A percentile compares a stretch with the other conserved stretches of the same genome.
phyloP scores from a whole-genome alignment of 2,329 filamentous ascomycete species.

The Ophiostoma ips region DNA sequence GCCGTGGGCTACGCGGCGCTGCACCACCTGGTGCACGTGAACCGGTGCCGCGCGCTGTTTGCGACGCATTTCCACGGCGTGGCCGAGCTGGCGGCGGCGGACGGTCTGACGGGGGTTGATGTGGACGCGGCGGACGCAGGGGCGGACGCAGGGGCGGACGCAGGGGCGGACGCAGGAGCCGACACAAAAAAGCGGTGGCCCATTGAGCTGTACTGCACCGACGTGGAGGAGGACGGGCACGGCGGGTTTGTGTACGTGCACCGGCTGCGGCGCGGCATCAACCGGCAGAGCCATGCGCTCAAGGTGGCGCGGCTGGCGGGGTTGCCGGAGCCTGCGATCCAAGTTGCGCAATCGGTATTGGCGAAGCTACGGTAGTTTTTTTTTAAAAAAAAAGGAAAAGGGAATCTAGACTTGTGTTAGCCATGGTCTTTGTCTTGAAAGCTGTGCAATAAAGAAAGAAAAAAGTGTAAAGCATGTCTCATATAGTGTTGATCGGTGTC shows the following conservation, averaged over 20 bases:
- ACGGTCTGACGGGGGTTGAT: constrained; percentile 28
- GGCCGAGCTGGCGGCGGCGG: constrained; percentile 56
- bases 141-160: too few relatives aligned
- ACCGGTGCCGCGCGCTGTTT: constrained; percentile 70
- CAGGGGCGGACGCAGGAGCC: too few relatives aligned
- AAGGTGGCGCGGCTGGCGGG: constrained; percentile 88
- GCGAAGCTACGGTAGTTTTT: constrained; percentile 5
- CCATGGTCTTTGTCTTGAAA: too few relatives aligned
- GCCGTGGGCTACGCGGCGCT: constrained; percentile 84
- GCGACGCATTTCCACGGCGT: constrained; percentile 89
- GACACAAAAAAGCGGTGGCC: constrained; percentile 14
- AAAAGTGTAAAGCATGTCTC: constrained; percentile 27
- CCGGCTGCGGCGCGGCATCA: constrained; percentile 66
- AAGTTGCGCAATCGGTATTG: constrained; percentile 49
- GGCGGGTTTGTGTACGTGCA: constrained; percentile 79
- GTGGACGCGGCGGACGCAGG: too few relatives aligned
- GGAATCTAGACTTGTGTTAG: too few relatives aligned
- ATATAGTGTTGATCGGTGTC: constrained; percentile 45
- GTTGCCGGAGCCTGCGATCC: constrained; percentile 58
- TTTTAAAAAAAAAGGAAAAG: too few relatives aligned
- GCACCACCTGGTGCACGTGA: constrained; percentile 66
- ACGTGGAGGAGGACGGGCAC: constrained; percentile 59
- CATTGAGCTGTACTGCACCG: constrained; percentile 74
- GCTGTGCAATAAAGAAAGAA: background rate
- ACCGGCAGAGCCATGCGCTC: constrained; percentile 75